Evolutionary conservation across 257 asterid genomes (phyloP), one percentile per base, ranked within the genome.

Genomic region (Lantana camara): DNA sequence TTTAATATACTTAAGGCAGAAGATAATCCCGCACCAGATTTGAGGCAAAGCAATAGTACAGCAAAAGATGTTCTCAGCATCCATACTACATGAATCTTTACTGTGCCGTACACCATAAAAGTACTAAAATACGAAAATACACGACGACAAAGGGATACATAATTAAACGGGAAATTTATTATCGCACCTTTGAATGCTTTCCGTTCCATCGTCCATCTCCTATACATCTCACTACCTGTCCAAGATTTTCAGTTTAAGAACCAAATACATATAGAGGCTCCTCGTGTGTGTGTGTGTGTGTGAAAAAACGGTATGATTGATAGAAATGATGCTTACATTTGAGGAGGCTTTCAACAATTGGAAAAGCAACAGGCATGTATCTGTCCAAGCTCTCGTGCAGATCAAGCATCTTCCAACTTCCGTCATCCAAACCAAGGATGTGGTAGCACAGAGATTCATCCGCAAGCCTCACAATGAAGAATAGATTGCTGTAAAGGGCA

Each of bases 341-440:
- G 60, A 66, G 24, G 48, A 75, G 77, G 68, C 81, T 71, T 27
- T 76, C 77, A n/a, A 35, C 40, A 42, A 61, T 71, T 2, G 77
- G 69, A 50, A 56, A 62, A 19, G 71, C 77, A 27, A 76, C 46
- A 9, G 72, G 68, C 14, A 14, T 41, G 24, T 1, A 41, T 37
- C 17, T 41, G 17, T 15, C 19, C 20, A 60, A 60, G 7, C 11
- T 30, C 1, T 22, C 47, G 0, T 62, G 24, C 23, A 71, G 24
- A 40, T 54, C 49, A 4, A 71, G 75, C 3, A 19, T 14, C 41
- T 4, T 11, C 37, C 56, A 62, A 37, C 49, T 38, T 24, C 24
- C 19, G n/a, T 67, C 40, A 27, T 19, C 55, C 50, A 71, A 11
- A 63, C 71, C 63, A 32, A 45, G 56, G 42, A 71, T 10, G 53